Conservation (phyloP, 257 asterid genomes). For the Rubia yunnanensis region DNA sequence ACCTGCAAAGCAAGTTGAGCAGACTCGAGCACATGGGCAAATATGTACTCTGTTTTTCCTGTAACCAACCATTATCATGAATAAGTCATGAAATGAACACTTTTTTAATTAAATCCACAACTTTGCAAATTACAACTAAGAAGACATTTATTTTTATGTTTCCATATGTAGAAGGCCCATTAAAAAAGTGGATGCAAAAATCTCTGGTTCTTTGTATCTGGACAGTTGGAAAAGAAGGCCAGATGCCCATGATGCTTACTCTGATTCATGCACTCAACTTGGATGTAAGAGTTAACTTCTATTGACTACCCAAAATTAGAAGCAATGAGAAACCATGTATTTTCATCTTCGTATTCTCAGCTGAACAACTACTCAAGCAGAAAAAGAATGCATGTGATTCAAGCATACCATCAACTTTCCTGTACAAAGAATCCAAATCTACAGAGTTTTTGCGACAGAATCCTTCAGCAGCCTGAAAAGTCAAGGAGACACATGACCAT, state of each 20-base stretch:
- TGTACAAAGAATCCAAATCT: slow-evolving; percentile 68
- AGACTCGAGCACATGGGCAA: slow-evolving; percentile 56
- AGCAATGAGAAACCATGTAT: neutral
- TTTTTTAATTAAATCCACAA: neutral
- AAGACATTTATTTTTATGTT: too few species aligned
- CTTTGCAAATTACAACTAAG: neutral
- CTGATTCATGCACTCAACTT: neutral
- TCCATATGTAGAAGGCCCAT: neutral
- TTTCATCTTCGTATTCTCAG: neutral
- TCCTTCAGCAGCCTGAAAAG: slow-evolving; percentile 92
- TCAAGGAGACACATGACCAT: slow-evolving; percentile 16
- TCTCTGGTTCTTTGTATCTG: neutral
- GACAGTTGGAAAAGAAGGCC: neutral
- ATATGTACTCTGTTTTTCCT: slow-evolving; percentile 87
- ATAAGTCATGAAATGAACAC: neutral
- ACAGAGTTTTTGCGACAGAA: slow-evolving; percentile 80
- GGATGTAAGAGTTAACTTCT: neutral
- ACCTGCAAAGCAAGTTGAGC: slow-evolving; percentile 77
- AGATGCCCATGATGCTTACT: neutral
- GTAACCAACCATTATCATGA: slow-evolving; percentile 20
- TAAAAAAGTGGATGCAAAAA: neutral
- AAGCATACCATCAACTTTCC: slow-evolving; percentile 61
- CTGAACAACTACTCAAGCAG: neutral
- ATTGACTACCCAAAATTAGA: neutral
- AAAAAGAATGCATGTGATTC: slow-evolving; percentile 8